Base-by-base conservation (phyloP, 2,329 filamentous ascomycete genomes). In the Clarireedia hainanense region DNA sequence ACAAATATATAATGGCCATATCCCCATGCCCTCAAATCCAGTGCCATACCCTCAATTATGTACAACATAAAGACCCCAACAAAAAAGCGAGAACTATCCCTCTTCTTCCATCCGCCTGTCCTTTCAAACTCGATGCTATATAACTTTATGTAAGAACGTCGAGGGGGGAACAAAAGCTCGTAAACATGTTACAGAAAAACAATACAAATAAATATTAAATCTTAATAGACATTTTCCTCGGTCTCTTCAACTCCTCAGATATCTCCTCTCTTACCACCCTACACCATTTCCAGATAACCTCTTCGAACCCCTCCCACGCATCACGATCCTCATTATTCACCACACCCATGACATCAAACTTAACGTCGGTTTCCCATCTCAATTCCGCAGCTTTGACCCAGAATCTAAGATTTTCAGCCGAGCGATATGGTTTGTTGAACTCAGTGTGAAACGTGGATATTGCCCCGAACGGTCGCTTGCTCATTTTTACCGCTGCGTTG, bases 361-460 rank as follows among this genome's bases (percentile, higher is more conserved):
- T 82, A 51, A 97, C 76, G 63, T 88, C 80, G 40, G 91, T 81
- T 72, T 97, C 94, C 85, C 92, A 99, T 55, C 94, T 84, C 57
- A 97, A 77, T 73, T 99, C 91, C 6, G 91, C 91, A 1, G 92
- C 94, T 75, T 99, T 99, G 72, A 88, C 81, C 92, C 94, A 99
- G 76, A 88, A 99, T 42, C 91, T 83, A 59, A 99, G 78, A 70
- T 99, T 99, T 64, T 99, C 94, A 3, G 91, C 90, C 60, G 86
- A 86, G 49, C 94, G 86, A 70, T 99, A 99, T 0, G 94, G 94
- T 73, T 97, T 97, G 58, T 84, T 85, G 9, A 94, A 92, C 70
- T 99, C 91, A n/a, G 84, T 85, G 70, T 97, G 94, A 71, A 87
- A 96, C 9, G 81, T 80, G 56, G 89, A 90, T 68, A 99, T 96